Base-by-base conservation (phyloP, 371 early-diverging fungal genomes). In the Mucor mucedo region DNA sequence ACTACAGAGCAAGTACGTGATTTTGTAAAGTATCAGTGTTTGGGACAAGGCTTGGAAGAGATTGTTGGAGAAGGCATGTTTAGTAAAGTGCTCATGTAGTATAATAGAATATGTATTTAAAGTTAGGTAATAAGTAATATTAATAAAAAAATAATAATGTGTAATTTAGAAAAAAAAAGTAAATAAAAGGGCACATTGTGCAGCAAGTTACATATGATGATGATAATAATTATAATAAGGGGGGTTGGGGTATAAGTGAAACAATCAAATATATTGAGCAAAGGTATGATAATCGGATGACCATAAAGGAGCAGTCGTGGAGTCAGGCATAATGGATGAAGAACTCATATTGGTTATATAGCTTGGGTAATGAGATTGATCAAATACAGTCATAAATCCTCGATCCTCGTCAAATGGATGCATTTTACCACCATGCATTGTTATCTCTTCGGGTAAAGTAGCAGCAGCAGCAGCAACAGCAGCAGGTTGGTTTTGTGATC, bases 51-150 rank as follows among this genome's bases (percentile, higher is more conserved):
- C 1, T 55, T 79, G 11, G 52, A 69, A 35, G 40, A 63, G 5
- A 70, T 77, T 42, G 64, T 79, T 16, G 80, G 80, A 7, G 73
- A 72, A 40, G 79, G 79, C 70, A 79, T 79, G 79, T 79, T 74
- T 63, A 48, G 54, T 21, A 79, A 79, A 52, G 50, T 79, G 6
- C 58, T 79, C 4, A 68, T 76, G 70, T 79, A 72, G 28, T 30
- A 11, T 2, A 50, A 50, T 13, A 50, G 11, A 30, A 29, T 42
- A 11, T 10, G 10, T 11, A 9, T 8, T 10, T 6, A 49, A 3
- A 49, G 4, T 9, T 8, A 50, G 8, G 30, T 48, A 27, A 27
- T 21, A 48, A 14, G n/a, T 48, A 48, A 11, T 48, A 45, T 35
- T 47, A 9, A 47, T 33, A 58, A 58, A 45, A 58, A 47, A 58